Conservation (phyloP, 495 filamentous ascomycete genomes). For the Hapsidospora chrysogenum region DNA sequence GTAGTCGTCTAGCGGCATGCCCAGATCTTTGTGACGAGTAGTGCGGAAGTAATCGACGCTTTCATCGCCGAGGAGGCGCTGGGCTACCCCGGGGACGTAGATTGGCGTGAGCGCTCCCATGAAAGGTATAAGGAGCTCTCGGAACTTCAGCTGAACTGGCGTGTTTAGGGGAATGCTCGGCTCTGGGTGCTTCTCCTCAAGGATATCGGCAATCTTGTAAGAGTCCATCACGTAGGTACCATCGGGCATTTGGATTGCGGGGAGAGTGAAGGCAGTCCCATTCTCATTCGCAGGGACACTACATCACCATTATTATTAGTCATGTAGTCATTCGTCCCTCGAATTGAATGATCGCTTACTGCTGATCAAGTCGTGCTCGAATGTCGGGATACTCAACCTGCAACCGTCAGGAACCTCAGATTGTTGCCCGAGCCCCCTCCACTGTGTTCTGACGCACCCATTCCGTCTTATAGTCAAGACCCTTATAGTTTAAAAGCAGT, state of each 20-base stretch:
- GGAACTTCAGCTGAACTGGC: conserved; percentile 15
- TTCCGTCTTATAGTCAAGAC: conserved; percentile 43
- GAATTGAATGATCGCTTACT: background rate
- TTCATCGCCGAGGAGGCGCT: conserved; percentile 15
- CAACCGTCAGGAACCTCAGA: background rate
- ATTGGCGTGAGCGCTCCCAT: conserved; percentile 8
- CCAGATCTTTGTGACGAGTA: conserved; percentile 19
- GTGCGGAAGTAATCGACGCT: conserved; percentile 24
- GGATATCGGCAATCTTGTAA: conserved; percentile 23
- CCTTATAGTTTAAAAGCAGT: conserved; percentile 42
- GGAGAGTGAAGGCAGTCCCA: conserved; percentile 24
- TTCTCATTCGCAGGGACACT: conserved; percentile 13
- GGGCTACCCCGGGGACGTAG: conserved; percentile 14
- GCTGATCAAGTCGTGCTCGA: conserved; percentile 11
- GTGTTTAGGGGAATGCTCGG: conserved; percentile 33
- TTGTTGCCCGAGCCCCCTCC: background rate
- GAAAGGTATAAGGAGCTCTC: conserved; percentile 4
- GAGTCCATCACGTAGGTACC: conserved; percentile 39
- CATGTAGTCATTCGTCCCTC: background rate
- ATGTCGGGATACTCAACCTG: conserved; percentile 44
- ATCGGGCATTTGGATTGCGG: conserved; percentile 27
- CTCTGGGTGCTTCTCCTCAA: conserved; percentile 31
- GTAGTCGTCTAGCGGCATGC: conserved; percentile 25
- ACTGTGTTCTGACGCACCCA: conserved; percentile 22
- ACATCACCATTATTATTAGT: background rate